phyloP scores from a whole-genome alignment of 306 rosid genomes.

The Inga leiocalycina region DNA sequence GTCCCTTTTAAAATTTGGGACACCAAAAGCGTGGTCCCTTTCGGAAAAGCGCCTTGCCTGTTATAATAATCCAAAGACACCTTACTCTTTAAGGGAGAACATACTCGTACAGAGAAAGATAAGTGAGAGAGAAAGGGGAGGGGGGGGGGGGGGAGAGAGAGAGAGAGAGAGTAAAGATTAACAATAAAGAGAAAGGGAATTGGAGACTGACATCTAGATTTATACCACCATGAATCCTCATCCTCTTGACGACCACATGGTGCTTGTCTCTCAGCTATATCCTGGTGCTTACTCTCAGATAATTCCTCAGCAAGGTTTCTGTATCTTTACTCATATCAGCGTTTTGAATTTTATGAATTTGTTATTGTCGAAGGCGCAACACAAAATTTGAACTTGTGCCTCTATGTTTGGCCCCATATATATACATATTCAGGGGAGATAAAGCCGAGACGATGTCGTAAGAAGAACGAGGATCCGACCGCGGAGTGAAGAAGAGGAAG shows the following conservation, averaged over 20 bases:
- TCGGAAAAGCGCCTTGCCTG: too few relatives aligned
- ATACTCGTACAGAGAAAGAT: too few relatives aligned
- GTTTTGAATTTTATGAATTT: neutral
- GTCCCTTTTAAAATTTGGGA: too few relatives aligned
- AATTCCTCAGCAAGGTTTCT: conserved; percentile 64
- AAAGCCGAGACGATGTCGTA: conserved; percentile 62
- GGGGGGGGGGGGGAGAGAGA: too few relatives aligned
- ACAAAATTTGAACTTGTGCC: neutral
- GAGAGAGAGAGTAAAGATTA: too few relatives aligned
- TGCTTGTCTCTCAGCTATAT: conserved; percentile 59
- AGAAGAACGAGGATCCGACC: conserved; percentile 53
- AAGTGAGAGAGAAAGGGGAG: too few relatives aligned
- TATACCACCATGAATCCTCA: conserved; percentile 41
- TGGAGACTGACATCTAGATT: neutral
- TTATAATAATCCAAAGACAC: too few relatives aligned
- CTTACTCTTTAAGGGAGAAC: too few relatives aligned
- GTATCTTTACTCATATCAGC: neutral
- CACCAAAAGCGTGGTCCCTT: too few relatives aligned
- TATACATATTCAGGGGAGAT: conserved; percentile 42
- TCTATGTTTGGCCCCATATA: neutral
- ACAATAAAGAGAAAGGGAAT: neutral
- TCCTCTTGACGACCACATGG: conserved; percentile 49
- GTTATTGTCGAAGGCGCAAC: neutral
- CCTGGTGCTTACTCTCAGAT: conserved; percentile 59
- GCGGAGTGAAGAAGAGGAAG: conserved; percentile 69